These are phyloP conservation scores for Trichothecium roseum DNA, from an alignment of 2,329 filamentous ascomycete genomes.

Conservation along the genomic window DNA sequence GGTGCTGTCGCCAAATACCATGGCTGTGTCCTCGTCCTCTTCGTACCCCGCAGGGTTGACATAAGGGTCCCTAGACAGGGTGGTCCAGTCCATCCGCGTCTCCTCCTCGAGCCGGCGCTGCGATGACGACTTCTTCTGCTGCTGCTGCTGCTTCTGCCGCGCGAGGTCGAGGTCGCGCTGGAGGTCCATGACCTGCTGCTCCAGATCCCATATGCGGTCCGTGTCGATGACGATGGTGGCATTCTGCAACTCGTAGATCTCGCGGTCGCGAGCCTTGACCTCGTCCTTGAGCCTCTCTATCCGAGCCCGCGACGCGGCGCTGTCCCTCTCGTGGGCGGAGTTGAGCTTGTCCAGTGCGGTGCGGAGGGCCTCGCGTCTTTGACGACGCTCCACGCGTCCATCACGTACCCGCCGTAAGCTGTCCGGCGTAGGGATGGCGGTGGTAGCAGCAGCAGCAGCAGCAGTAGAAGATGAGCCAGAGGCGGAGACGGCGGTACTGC, in stretches of 20 bases:
- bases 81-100: slow-evolving; percentile 32
- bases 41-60: slow-evolving; percentile 20
- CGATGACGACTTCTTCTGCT: slow-evolving; percentile 2
- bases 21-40: slow-evolving; percentile 13
- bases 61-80: slow-evolving; percentile 37
- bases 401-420: slow-evolving; percentile 45
- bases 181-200: slow-evolving; percentile 26
- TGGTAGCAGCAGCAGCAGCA: not conserved
- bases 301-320: slow-evolving; percentile 30
- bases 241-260: slow-evolving; percentile 42
- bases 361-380: slow-evolving; percentile 44
- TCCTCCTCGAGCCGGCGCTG: not conserved
- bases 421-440: slow-evolving; percentile 1
- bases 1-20: slow-evolving; percentile 35
- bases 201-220: slow-evolving; percentile 29
- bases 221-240: slow-evolving; percentile 39
- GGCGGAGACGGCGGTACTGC: not conserved
- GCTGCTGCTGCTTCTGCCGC: slow-evolving; percentile 5
- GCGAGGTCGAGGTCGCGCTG: slow-evolving; percentile 17
- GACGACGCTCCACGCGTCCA: slow-evolving; percentile 45
- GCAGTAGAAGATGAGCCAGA: too few relatives aligned
- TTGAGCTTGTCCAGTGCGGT: slow-evolving; percentile 46
- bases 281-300: slow-evolving; percentile 37
- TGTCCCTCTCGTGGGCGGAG: slow-evolving; percentile 31
- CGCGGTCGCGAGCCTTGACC: slow-evolving; percentile 37